Base-by-base conservation (phyloP, 768 basidiomycete species). In the Leccinum subtestaceum region DNA sequence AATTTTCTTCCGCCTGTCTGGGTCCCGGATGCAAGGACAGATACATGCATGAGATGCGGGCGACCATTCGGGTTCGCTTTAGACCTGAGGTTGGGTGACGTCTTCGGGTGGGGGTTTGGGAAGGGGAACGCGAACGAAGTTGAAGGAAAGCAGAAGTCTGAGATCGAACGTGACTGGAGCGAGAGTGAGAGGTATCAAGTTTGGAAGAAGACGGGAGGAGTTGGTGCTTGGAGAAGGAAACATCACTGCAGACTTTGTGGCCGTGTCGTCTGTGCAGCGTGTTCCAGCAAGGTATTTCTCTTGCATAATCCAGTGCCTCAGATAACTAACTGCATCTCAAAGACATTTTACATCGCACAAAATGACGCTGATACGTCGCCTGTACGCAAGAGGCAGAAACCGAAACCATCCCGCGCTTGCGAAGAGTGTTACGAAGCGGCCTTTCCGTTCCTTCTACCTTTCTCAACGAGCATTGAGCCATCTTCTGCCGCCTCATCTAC, bases 191-290 rank as follows among this genome's bases (percentile, higher is more conserved):
- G 54, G 6, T 23, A 21, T 13, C 64, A 48, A 48, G 48, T 27
- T 17, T 57, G 55, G 45, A 67, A 59, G 51, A 58, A 53, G 23
- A 9, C 23, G 31, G 57, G 65, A 17, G 55, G 65, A 7, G 56
- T 64, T 3, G 67, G 70, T 21, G 72, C 71, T 29, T 72, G 72
- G 67, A 79, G 91, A 63, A 75, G 93, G 63, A 78, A 92, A 58
- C 93, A 95, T 69, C 93, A 95, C 68, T 95, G 93, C 70, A 76
- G 93, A 60, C 76, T 95, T 5, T 95, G 93, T 71, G 93, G 93
- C 0, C 73, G 87, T 50, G 91, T 94, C 67, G 87, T 96, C 8
- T 96, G 95, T 72, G 85, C 85, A n/a, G 72, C 73, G 5, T 97
- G 95, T 73, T 95, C 93, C 10, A 83, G 81, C 11, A 82, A 84